phyloP scores from a whole-genome alignment of 768 basidiomycete species.

The Lactifluus echinatus region DNA sequence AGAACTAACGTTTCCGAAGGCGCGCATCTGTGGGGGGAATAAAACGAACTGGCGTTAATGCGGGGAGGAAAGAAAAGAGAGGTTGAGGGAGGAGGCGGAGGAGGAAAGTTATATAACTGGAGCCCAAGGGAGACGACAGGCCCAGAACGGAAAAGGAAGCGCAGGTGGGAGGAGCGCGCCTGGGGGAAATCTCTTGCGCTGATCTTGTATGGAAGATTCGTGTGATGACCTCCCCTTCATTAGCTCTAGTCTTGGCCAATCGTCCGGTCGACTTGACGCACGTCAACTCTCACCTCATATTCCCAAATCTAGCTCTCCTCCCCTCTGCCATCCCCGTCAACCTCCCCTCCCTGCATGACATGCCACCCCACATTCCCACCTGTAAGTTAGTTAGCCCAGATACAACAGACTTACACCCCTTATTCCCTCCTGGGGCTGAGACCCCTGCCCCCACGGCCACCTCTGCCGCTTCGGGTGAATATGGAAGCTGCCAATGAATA shows the following conservation, averaged over 20 bases:
- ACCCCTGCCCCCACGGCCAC: background rate
- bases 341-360: background rate
- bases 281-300: slow-evolving; percentile 12
- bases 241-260: slow-evolving; percentile 15
- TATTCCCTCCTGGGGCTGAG: slow-evolving; percentile 1
- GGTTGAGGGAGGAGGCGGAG: slow-evolving; percentile 9
- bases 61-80: slow-evolving; percentile 14
- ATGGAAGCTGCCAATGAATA: slow-evolving; percentile 17
- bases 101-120: slow-evolving; percentile 19
- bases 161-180: slow-evolving; percentile 4
- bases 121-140: slow-evolving; percentile 21
- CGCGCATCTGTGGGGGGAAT: slow-evolving; percentile 10
- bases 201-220: slow-evolving; percentile 20
- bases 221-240: slow-evolving; percentile 14
- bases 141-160: slow-evolving; percentile 20
- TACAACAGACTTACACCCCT: slow-evolving; percentile 2
- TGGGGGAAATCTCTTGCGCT: slow-evolving; percentile 19
- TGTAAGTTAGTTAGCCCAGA: too few relatives aligned
- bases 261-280: slow-evolving; percentile 3
- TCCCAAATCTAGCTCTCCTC: slow-evolving; percentile 3
- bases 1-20: slow-evolving; percentile 13
- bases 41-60: slow-evolving; percentile 5
- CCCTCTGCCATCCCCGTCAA: background rate
- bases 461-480: background rate
- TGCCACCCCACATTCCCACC: background rate